Evolutionary conservation across 352 stramenopile species (phyloP), one percentile per base, ranked within the genome.

Genomic region (Phytopythium kandeliae): DNA sequence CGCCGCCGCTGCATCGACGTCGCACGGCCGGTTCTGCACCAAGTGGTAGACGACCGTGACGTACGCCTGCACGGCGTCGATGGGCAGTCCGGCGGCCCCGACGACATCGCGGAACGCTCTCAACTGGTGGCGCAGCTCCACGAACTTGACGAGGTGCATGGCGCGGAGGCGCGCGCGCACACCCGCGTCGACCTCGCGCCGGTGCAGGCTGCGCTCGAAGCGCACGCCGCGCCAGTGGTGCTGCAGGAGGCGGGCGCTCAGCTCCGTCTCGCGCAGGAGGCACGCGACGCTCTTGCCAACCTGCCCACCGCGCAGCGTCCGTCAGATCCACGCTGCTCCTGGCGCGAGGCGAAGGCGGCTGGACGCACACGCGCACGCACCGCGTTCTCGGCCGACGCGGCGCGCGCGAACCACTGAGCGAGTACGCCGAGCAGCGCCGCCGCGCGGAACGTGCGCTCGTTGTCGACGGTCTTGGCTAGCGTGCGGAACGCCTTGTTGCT

Each of bases 401-500:
- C 65, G 3, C 65, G 54, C 4, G 76, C 60, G 50, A 86, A 90
- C 76, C 77, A 88, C 53, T 82, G 65, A 3, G 70, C 57, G 37
- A 92, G 59, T 16, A 77, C 60, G 6, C 74, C 64, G 28, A 92
- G 54, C 10, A 92, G 64, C 10, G 54, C 54, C 7, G 65, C 65
- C 6, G 85, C 64, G 28, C 80, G 78, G 42, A 79, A 92, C 28
- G 86, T 64, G 34, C 71, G 63, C 21, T 49, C 54, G 34, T 74
- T 74, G 51, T 85, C 65, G 22, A 63, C 74, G n/a, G 65, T 65
- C 41, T 77, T 78, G 6, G 78, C 74, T 6, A 90, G 60, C 22
- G 68, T 86, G 6, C 63, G 65, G 42, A 92, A 92, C 5, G 78
- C 73, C 45, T 85, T 86, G 56, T 89, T 92, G 48, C 78, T 80